Conservation (phyloP, 495 filamentous ascomycete species). For the Aspergillus biplanus region DNA sequence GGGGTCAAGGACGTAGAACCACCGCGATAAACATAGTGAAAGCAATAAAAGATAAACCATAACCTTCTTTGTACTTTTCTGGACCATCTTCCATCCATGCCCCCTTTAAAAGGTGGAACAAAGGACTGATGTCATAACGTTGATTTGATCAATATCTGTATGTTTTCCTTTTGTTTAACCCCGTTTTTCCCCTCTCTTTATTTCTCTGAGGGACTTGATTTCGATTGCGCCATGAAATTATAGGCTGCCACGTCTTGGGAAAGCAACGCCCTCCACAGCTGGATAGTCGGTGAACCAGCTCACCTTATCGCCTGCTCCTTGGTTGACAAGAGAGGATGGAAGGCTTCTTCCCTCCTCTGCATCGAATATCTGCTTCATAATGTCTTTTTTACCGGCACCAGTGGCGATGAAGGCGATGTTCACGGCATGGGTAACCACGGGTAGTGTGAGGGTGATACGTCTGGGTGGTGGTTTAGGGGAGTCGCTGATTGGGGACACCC, state of each 20-base stretch:
- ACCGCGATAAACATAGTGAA: background rate
- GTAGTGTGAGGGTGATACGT: slow-evolving; percentile 89
- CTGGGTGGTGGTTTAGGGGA: slow-evolving; percentile 92
- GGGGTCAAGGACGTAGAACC: background rate
- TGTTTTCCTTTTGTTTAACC: background rate
- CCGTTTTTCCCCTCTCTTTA: background rate
- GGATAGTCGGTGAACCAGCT: slow-evolving; percentile 92
- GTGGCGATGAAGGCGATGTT: slow-evolving; percentile 91
- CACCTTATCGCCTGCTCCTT: slow-evolving; percentile 77
- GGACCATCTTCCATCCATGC: background rate
- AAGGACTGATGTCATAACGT: background rate
- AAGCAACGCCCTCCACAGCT: slow-evolving; percentile 81
- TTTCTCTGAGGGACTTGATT: background rate
- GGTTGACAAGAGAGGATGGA: slow-evolving; percentile 87
- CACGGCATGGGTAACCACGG: slow-evolving; percentile 81
- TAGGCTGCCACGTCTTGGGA: slow-evolving; percentile 68
- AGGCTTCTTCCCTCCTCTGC: slow-evolving; percentile 71
- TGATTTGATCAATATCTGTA: background rate
- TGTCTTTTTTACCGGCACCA: slow-evolving; percentile 84
- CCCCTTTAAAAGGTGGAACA: background rate
- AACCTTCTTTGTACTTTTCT: background rate
- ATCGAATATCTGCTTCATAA: slow-evolving; percentile 90
- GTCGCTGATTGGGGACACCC: slow-evolving; percentile 88
- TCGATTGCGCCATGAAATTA: slow-evolving; percentile 25
- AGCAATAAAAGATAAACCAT: background rate